phyloP scores from a whole-genome alignment of 1,139 yeast genomes.

The Magnusiomyces starmeri region DNA sequence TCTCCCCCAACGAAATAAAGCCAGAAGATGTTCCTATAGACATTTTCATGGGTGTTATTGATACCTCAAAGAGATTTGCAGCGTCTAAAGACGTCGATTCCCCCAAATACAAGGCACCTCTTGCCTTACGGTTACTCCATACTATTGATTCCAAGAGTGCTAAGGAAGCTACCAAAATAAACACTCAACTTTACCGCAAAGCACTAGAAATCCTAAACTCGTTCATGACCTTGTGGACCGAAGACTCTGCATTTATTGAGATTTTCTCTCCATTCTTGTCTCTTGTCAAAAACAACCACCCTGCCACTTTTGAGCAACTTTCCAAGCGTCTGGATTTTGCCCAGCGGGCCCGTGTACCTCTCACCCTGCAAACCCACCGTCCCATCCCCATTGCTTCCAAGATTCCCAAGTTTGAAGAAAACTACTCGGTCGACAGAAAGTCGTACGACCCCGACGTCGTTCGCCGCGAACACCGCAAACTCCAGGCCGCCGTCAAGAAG shows the following conservation, averaged over 20 bases:
- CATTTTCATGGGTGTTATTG: conserved; percentile 1
- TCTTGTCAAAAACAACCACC: conserved; percentile 5
- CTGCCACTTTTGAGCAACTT: conserved; percentile 32
- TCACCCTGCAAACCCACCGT: conserved; percentile 79
- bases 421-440: conserved; percentile 91
- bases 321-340: conserved; percentile 48
- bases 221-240: conserved; percentile 48
- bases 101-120: not conserved
- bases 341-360: conserved; percentile 52
- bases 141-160: not conserved
- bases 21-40: conserved; percentile 11
- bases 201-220: conserved; percentile 9
- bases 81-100: not conserved
- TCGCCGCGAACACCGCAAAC: conserved; percentile 74
- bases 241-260: conserved; percentile 57
- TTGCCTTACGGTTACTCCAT: not conserved
- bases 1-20: conserved; percentile 12
- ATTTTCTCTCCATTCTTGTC: conserved; percentile 39
- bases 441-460: conserved; percentile 79
- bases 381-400: conserved; percentile 78
- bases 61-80: not conserved
- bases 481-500: conserved; percentile 79
- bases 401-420: conserved; percentile 91
- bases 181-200: conserved; percentile 12
- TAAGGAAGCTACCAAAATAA: not conserved